Evolutionary conservation across 2,329 filamentous ascomycete genomes (phyloP).

Genomic region (Trichophyton mentagrophytes): DNA sequence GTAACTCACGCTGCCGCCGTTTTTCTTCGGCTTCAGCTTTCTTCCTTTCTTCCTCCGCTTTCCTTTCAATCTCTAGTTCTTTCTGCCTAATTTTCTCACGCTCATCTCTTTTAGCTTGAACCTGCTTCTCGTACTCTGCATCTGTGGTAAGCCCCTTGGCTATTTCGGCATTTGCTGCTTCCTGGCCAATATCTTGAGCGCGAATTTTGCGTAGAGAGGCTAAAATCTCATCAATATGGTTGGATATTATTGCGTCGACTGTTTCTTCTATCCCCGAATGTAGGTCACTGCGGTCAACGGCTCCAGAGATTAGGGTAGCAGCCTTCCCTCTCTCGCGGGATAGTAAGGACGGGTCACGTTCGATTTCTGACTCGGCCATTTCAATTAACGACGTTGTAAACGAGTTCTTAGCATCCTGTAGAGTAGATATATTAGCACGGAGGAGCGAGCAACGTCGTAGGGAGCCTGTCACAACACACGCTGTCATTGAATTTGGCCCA

Average conservation of each 20-base stretch:
- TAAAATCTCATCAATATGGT: slow-evolving; percentile 43
- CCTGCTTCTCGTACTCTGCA: slow-evolving; percentile 45
- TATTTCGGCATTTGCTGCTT: slow-evolving; percentile 42
- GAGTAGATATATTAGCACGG: background rate
- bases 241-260: slow-evolving; percentile 42
- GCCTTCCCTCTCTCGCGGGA: slow-evolving; percentile 50
- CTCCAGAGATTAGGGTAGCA: slow-evolving; percentile 50
- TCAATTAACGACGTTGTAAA: slow-evolving; percentile 42
- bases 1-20: slow-evolving; percentile 31
- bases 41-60: slow-evolving; percentile 39
- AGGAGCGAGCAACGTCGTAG: background rate
- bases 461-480: slow-evolving; percentile 26
- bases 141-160: slow-evolving; percentile 46
- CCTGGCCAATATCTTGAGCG: slow-evolving; percentile 45
- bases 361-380: slow-evolving; percentile 48
- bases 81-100: slow-evolving; percentile 40
- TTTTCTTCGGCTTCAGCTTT: slow-evolving; percentile 32
- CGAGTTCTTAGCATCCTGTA: slow-evolving; percentile 39
- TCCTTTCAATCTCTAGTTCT: slow-evolving; percentile 36
- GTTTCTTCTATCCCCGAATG: slow-evolving; percentile 46
- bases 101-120: slow-evolving; percentile 40
- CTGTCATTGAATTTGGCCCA: slow-evolving; percentile 46
- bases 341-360: slow-evolving; percentile 48
- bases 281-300: slow-evolving; percentile 49
- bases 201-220: slow-evolving; percentile 45